phyloP scores from a whole-genome alignment of 805 yeast species.

The Wickerhamiella sergipiensis region DNA sequence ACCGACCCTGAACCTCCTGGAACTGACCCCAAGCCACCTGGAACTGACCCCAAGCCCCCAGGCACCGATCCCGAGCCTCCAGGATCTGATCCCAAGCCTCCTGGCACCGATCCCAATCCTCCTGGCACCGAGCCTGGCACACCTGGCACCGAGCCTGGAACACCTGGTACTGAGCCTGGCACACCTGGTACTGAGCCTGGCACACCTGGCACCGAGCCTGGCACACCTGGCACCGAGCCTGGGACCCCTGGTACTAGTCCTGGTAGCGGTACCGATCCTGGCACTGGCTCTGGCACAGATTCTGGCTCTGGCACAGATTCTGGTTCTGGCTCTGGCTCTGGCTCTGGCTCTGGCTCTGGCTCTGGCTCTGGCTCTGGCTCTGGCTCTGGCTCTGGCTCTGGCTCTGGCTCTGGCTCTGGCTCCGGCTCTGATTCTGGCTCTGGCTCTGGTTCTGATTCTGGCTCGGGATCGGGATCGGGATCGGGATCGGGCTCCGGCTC shows the following conservation, averaged over 20 bases:
- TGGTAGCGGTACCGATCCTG: neutral
- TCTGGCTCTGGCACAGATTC: too few species aligned
- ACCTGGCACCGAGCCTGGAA: neutral
- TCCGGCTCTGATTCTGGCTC: too few species aligned
- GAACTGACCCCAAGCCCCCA: too few species aligned
- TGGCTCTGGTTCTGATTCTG: too few species aligned
- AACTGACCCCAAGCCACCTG: neutral
- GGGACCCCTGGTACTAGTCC: too few species aligned
- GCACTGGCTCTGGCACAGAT: neutral
- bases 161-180: neutral
- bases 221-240: neutral
- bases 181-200: neutral
- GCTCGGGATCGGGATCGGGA: too few species aligned
- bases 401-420: too few species aligned
- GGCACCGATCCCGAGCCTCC: too few species aligned
- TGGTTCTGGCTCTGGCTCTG: constrained; percentile 1
- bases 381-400: neutral
- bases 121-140: neutral
- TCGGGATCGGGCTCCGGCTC: too few species aligned
- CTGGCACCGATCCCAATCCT: too few species aligned
- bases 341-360: neutral
- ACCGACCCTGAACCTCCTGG: neutral
- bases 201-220: neutral
- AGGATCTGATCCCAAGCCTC: too few species aligned
- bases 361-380: neutral